Evolutionary conservation across 768 basidiomycete species (phyloP).

Genomic region (Suillus alpinus): DNA sequence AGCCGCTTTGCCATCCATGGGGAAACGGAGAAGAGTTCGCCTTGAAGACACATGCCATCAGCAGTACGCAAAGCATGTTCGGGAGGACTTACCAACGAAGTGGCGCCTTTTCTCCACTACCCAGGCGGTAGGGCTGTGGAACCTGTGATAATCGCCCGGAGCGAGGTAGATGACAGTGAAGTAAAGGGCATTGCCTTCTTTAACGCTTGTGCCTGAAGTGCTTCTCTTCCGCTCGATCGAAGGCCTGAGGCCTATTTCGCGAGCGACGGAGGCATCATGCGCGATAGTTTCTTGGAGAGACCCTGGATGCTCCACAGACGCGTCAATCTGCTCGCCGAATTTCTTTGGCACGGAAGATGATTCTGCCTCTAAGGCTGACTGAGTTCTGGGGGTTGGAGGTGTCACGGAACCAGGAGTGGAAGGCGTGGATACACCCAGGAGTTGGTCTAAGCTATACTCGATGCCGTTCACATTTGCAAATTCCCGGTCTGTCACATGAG

Average conservation of each 20-base stretch:
- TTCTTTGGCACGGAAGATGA: conserved; percentile 42
- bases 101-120: conserved; percentile 95
- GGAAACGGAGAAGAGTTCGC: conserved; percentile 93
- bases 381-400: conserved; percentile 20
- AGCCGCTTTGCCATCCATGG: conserved; percentile 93
- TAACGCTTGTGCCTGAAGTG: conserved; percentile 47
- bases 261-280: conserved; percentile 70
- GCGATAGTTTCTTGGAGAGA: conserved; percentile 54
- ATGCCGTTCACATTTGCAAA: conserved; percentile 98
- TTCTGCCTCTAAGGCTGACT: conserved; percentile 19
- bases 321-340: conserved; percentile 69
- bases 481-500: conserved; percentile 76
- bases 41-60: conserved; percentile 32
- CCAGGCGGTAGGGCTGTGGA: conserved; percentile 95
- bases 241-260: conserved; percentile 61
- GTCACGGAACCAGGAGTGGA: conserved; percentile 40
- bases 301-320: conserved; percentile 62
- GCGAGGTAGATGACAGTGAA: conserved; percentile 97
- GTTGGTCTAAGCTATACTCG: conserved; percentile 88
- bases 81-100: conserved; percentile 72
- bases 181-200: conserved; percentile 80
- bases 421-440: conserved; percentile 59
- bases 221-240: conserved; percentile 31
- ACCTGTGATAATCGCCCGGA: conserved; percentile 97
- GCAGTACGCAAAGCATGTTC: background rate